Evolutionary conservation across 1,139 yeast species (phyloP), one percentile per base, ranked within the genome.

Genomic region (Meyerozyma smithsonii): DNA sequence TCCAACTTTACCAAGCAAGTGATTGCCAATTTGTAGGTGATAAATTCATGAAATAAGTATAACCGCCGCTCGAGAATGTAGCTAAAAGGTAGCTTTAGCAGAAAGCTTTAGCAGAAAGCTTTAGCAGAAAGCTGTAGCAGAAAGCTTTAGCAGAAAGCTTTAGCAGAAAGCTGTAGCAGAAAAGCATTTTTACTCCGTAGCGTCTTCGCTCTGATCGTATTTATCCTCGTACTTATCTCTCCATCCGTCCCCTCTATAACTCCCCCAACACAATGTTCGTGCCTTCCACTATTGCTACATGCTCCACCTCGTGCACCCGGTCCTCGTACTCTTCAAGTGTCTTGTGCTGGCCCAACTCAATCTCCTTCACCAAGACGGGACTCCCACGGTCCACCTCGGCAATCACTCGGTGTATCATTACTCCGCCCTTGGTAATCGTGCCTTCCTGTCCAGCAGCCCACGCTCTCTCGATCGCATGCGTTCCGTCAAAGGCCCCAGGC

Each of bases 401-500:
- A 50, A 92, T 90, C 19, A 92, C 97, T 56, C 84, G 79, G 64
- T 92, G 98, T 38, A 94, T 86, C 98, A 92, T 92, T 40, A 94
- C 86, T 1, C 98, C 98, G n/a, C 95, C 96, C 52, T 77, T 77
- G 11, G 74, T 56, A 42, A 85, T 75, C 45, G 75, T 76, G 8
- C 95, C 95, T 36, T 74, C 77, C 56, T 88, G 96, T 33, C 97
- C 97, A 8, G 95, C 95, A 54, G 87, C 72, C 92, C 95, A 90
- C 0, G 97, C 96, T 53, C 97, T 72, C 54, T 92, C 96, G 46
- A 92, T 92, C 17, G 98, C 97, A 64, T 87, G 90, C 8, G 95
- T 90, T 3, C 98, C 98, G 45, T 92, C 97, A 68, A 92, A 92
- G 3, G 90, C 90, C 18, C 96, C 96, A 2, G 98, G 98, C 42